Conservation (phyloP, 768 basidiomycete species). For the Xerocomus brunneocitrinus region DNA sequence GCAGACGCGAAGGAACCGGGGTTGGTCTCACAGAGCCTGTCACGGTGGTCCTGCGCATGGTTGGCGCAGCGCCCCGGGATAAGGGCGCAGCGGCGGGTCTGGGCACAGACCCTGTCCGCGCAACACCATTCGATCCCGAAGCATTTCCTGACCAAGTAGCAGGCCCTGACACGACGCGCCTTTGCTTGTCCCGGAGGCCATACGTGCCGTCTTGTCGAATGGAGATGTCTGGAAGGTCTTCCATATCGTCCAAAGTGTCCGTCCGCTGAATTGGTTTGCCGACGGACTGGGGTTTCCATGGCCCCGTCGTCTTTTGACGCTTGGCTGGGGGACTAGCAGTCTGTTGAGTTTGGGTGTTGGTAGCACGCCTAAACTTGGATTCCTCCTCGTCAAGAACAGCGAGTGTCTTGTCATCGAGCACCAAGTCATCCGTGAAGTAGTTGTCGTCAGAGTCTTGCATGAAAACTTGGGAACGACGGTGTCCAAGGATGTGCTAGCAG, state of each 20-base stretch:
- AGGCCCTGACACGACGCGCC: slow-evolving; percentile 8
- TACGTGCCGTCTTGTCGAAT: slow-evolving; percentile 58
- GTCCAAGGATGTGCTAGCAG: not conserved
- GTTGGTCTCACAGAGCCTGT: slow-evolving; percentile 7
- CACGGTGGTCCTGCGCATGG: slow-evolving; percentile 8
- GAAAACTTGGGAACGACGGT: not conserved
- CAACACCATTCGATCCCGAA: slow-evolving; percentile 7
- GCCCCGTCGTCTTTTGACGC: slow-evolving; percentile 48
- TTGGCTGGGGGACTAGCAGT: slow-evolving; percentile 43
- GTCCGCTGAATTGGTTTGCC: slow-evolving; percentile 18
- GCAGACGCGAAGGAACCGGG: slow-evolving; percentile 9
- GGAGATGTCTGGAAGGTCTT: slow-evolving; percentile 61
- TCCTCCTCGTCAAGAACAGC: slow-evolving; percentile 62
- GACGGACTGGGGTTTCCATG: slow-evolving; percentile 40
- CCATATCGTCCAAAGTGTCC: slow-evolving; percentile 36
- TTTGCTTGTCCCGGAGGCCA: slow-evolving; percentile 32
- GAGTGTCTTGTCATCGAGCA: slow-evolving; percentile 57
- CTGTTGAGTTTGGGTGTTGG: slow-evolving; percentile 23
- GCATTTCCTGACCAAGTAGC: slow-evolving; percentile 11
- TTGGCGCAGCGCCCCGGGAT: slow-evolving; percentile 13
- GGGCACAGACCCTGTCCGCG: slow-evolving; percentile 6
- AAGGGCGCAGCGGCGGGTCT: slow-evolving; percentile 7
- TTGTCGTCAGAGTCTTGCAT: slow-evolving; percentile 71
- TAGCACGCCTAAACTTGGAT: slow-evolving; percentile 28
- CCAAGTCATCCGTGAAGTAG: slow-evolving; percentile 58